These are phyloP conservation scores for Neoarthrinium moseri DNA, from an alignment of 2,329 filamentous ascomycete species.

Conservation along the genomic window DNA sequence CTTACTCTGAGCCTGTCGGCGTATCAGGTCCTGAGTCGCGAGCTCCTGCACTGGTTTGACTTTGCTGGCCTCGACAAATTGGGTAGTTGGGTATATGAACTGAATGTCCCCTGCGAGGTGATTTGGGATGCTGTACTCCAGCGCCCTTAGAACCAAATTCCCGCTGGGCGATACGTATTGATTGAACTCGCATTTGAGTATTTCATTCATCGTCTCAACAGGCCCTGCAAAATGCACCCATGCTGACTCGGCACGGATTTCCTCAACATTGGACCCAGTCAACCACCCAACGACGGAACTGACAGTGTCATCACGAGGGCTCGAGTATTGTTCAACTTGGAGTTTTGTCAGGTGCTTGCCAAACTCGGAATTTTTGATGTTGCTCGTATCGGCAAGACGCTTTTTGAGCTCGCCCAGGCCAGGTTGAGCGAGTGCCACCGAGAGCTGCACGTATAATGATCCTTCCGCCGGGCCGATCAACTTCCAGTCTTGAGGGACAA, in stretches of 20 bases:
- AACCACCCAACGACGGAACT: neutral
- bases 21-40: too few species aligned
- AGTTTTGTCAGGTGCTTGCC: neutral
- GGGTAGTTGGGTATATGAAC: conserved; percentile 6
- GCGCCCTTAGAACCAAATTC: neutral
- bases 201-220: neutral
- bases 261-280: neutral
- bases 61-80: neutral
- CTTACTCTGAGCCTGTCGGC: neutral
- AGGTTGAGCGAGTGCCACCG: neutral
- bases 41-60: neutral
- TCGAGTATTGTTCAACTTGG: neutral
- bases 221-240: neutral
- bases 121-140: neutral
- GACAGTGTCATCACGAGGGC: neutral
- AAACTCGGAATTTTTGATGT: neutral
- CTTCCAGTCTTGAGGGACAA: neutral
- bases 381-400: neutral
- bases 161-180: neutral
- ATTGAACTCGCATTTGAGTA: neutral
- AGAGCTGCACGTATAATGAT: neutral
- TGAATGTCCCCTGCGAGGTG: neutral
- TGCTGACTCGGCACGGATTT: neutral
- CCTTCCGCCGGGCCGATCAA: neutral
- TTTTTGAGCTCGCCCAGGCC: neutral